Evolutionary conservation across 1,139 yeast genomes (phyloP), one percentile per base, ranked within the genome.

Genomic region (Blastobotrys persicus): DNA sequence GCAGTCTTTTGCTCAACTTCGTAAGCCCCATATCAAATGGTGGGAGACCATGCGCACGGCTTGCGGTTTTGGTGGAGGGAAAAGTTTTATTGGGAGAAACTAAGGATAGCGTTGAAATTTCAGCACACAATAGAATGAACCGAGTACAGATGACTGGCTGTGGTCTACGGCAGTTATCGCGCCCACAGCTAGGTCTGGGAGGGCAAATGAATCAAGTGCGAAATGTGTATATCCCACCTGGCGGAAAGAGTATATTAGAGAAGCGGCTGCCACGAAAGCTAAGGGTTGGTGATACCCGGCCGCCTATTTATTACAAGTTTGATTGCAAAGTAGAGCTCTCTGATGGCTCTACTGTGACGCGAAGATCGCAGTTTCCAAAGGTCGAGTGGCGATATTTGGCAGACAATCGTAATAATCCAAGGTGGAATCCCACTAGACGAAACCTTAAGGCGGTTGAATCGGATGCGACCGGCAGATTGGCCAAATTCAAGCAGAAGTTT

Each of bases 281-380:
- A n/a, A 53, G 72, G 56, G 72, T 80, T 53, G 96, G 96, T 45
- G 84, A 83, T 65, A 89, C 96, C 14, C 80, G 97, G 69, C 97
- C 98, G 2, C 89, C 96, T 39, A 85, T 91, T 42, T 91, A 88
- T 70, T 80, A 91, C 71, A 88, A 88, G 65, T 92, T 92, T 65
- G 91, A 91, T 56, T 86, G 94, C 37, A 71, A 78, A 43, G 91
- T 92, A 11, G 96, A 91, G 68, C 77, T 91, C 51, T 85, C 95
- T 59, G 98, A 92, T 66, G 98, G 98, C 1, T 85, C 96, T 28
- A 95, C 95, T 1, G 75, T 88, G 34, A 75, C 74, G 34, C 79
- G 98, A 69, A 77, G 88, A 62, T 83, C 96, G 0, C 96, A 87
- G 58, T 89, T 82, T 51, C 98, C 98, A 4, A 85, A 88, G 62